Conservation (phyloP, 2,329 filamentous ascomycete genomes). For the Exutisphaerella laricina region DNA sequence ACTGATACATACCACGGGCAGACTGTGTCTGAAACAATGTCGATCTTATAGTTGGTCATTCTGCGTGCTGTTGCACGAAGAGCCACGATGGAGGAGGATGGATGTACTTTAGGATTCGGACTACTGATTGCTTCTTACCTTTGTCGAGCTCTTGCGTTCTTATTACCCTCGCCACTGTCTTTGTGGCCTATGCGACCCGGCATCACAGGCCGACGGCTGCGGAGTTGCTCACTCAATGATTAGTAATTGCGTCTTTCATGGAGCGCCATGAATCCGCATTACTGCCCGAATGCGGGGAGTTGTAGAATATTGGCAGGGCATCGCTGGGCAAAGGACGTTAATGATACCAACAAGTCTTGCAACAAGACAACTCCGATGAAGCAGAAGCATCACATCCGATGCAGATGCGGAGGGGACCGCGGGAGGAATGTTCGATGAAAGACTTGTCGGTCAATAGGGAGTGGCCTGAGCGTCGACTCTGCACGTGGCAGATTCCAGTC, state of each 20-base stretch:
- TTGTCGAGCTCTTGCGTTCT: neutral
- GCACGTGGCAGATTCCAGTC: too few relatives aligned
- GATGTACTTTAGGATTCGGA: neutral
- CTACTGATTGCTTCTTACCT: slow-evolving; percentile 1
- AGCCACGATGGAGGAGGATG: slow-evolving; percentile 17
- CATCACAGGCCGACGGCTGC: too few relatives aligned
- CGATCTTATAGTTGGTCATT: slow-evolving; percentile 73
- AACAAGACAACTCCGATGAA: neutral
- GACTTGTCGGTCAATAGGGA: too few relatives aligned
- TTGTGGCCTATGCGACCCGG: too few relatives aligned
- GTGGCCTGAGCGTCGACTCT: too few relatives aligned
- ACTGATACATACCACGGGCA: slow-evolving; percentile 52
- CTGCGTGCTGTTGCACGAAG: slow-evolving; percentile 28
- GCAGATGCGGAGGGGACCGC: too few relatives aligned
- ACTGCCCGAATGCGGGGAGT: too few relatives aligned
- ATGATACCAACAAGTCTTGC: too few relatives aligned
- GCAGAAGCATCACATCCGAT: neutral
- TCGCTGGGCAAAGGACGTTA: too few relatives aligned
- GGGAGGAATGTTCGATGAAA: too few relatives aligned
- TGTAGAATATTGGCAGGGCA: too few relatives aligned
- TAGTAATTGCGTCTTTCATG: neutral
- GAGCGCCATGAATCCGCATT: neutral
- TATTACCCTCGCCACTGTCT: neutral
- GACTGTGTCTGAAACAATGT: slow-evolving; percentile 75
- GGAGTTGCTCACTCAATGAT: too few relatives aligned